These are phyloP conservation scores for Geotrichum candidum DNA, from an alignment of 1,139 yeast genomes.

Conservation along the genomic window DNA sequence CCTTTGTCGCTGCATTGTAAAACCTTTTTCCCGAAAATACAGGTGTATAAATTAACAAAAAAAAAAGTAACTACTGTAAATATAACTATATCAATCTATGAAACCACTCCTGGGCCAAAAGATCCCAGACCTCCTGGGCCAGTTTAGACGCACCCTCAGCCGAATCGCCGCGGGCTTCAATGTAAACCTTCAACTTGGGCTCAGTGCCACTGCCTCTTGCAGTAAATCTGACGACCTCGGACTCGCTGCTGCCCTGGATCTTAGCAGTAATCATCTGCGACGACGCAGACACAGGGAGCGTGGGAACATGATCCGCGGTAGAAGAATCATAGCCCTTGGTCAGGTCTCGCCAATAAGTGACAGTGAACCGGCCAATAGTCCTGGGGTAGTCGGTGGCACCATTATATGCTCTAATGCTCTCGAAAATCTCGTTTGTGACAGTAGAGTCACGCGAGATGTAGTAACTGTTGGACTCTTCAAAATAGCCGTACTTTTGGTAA, in stretches of 20 bases:
- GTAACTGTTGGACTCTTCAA: conserved; percentile 82
- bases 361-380: conserved; percentile 48
- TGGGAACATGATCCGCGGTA: conserved; percentile 53
- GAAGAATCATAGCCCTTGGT: conserved; percentile 75
- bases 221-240: conserved; percentile 59
- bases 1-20: conserved; percentile 1
- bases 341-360: conserved; percentile 72
- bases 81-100: conserved; percentile 2
- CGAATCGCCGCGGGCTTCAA: conserved; percentile 58
- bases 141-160: conserved; percentile 45
- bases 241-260: conserved; percentile 26
- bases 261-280: conserved; percentile 84
- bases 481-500: conserved; percentile 65
- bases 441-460: conserved; percentile 56
- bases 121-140: conserved; percentile 66
- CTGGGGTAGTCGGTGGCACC: conserved; percentile 36
- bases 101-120: conserved; percentile 40
- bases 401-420: conserved; percentile 39
- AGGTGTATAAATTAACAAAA: not conserved
- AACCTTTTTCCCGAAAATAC: not conserved
- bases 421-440: conserved; percentile 50
- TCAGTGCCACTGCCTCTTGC: conserved; percentile 95
- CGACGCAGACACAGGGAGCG: conserved; percentile 59
- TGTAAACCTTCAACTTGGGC: conserved; percentile 86
- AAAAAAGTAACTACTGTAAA: not conserved